Evolutionary conservation across 2,329 filamentous ascomycete species (phyloP).

Genomic region (Ceratocystis cacaofunesta): DNA sequence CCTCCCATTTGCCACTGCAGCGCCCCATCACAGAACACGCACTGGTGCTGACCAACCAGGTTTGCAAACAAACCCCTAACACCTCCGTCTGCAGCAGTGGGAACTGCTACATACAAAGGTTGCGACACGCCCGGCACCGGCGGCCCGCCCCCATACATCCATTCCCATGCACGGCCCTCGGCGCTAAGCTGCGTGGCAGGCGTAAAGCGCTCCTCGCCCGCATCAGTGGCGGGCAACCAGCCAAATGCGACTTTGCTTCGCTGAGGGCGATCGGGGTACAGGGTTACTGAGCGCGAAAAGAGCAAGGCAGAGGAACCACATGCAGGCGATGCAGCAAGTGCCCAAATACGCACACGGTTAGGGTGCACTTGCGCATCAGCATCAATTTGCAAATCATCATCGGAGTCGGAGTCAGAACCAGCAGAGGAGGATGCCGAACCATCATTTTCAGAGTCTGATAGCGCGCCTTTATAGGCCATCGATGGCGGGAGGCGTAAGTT

Average conservation of each 20-base stretch:
- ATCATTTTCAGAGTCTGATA: constrained; percentile 23
- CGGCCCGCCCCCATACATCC: constrained; percentile 41
- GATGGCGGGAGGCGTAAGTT: constrained; percentile 31
- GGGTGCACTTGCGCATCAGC: constrained; percentile 32
- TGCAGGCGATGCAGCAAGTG: constrained; percentile 36
- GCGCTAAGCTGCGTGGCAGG: constrained; percentile 19
- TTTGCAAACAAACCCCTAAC: constrained; percentile 2
- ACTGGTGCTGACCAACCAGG: constrained; percentile 26
- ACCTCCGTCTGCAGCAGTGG: constrained; percentile 3
- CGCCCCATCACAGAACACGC: constrained; percentile 32
- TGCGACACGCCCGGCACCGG: constrained; percentile 30
- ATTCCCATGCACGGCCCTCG: constrained; percentile 41
- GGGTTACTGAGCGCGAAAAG: constrained; percentile 33
- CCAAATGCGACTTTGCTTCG: constrained; percentile 28
- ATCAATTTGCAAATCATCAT: constrained; percentile 24
- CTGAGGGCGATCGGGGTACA: constrained; percentile 32
- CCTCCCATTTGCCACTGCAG: constrained; percentile 24
- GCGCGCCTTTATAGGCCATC: constrained; percentile 28
- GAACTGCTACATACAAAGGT: constrained; percentile 18
- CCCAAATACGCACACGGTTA: constrained; percentile 39
- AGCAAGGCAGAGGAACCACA: constrained; percentile 38
- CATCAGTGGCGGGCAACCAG: constrained; percentile 11
- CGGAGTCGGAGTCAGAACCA: constrained; percentile 21
- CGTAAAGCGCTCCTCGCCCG: background rate
- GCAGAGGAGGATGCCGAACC: constrained; percentile 18